Evolutionary conservation across 768 basidiomycete genomes (phyloP).

Genomic region (Mycena indigotica): DNA sequence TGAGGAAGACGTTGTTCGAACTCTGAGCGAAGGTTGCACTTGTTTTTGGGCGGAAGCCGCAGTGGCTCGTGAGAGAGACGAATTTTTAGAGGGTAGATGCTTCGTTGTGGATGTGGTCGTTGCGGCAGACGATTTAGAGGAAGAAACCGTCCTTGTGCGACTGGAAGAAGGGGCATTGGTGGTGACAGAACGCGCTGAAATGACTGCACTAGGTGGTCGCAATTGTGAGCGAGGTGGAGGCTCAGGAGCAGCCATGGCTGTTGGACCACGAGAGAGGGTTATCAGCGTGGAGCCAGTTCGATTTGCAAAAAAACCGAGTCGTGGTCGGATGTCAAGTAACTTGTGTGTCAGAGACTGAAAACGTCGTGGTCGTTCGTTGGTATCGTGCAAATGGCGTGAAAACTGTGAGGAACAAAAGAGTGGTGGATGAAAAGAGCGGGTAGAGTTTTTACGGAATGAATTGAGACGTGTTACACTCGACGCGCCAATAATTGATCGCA

Average conservation of each 20-base stretch:
- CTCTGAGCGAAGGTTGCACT: neutral
- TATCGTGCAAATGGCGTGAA: too few species aligned
- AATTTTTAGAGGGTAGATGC: neutral
- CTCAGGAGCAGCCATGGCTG: neutral
- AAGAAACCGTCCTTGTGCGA: neutral
- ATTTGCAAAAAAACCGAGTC: too few species aligned
- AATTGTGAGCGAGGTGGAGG: slow-evolving; percentile 5
- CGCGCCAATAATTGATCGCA: too few species aligned
- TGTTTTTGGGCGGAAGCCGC: neutral
- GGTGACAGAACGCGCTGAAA: neutral
- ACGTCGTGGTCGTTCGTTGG: too few species aligned
- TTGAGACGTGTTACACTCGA: too few species aligned
- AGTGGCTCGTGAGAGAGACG: neutral
- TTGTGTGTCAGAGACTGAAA: too few species aligned
- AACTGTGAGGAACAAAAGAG: too few species aligned
- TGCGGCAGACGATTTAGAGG: neutral
- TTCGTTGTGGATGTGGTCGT: neutral
- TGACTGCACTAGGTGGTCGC: slow-evolving; percentile 1
- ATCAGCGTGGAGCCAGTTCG: too few species aligned
- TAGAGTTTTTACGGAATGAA: too few species aligned
- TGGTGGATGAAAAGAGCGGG: too few species aligned
- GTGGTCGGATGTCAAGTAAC: too few species aligned
- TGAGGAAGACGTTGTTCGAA: neutral
- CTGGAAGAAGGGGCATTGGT: neutral
- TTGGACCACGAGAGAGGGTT: neutral